Conservation (phyloP, 306 rosid species). For the Lathyrus aphaca region DNA sequence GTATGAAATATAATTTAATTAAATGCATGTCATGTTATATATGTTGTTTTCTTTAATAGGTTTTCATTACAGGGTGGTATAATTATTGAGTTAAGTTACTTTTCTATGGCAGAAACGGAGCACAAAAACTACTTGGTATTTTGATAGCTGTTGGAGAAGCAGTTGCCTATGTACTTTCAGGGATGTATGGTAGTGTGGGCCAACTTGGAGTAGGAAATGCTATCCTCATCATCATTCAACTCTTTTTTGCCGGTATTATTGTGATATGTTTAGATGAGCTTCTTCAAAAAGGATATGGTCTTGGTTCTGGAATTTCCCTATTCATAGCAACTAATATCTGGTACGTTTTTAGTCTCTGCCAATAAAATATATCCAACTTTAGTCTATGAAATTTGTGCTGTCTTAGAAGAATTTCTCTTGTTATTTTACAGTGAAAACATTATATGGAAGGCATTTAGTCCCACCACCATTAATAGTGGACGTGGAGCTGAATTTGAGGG, state of each 20-base stretch:
- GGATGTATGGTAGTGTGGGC: conserved; percentile 96
- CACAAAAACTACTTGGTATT: conserved; percentile 87
- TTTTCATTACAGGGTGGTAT: neutral
- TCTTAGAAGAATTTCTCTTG: conserved; percentile 7
- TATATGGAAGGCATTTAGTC: conserved; percentile 96
- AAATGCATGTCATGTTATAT: neutral
- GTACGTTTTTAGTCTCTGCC: conserved; percentile 46
- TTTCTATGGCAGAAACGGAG: conserved; percentile 67
- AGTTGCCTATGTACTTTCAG: conserved; percentile 95
- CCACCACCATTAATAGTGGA: conserved; percentile 94
- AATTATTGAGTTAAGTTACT: conserved; percentile 3
- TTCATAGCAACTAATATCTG: conserved; percentile 96
- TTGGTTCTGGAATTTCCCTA: conserved; percentile 97
- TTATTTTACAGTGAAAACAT: conserved; percentile 73
- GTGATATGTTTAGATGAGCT: conserved; percentile 97
- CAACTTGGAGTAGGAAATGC: conserved; percentile 99
- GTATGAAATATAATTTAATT: neutral
- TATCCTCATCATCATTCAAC: conserved; percentile 85
- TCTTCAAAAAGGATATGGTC: conserved; percentile 98
- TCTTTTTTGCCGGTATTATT: conserved; percentile 92
- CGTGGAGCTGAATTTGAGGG: conserved; percentile 98
- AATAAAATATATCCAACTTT: neutral
- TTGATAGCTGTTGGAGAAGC: conserved; percentile 96
- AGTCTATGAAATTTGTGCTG: neutral
- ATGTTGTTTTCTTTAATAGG: conserved; percentile 10